phyloP scores from a whole-genome alignment of 192 early-diverging fungal species.

The Geranomyces variabilis region DNA sequence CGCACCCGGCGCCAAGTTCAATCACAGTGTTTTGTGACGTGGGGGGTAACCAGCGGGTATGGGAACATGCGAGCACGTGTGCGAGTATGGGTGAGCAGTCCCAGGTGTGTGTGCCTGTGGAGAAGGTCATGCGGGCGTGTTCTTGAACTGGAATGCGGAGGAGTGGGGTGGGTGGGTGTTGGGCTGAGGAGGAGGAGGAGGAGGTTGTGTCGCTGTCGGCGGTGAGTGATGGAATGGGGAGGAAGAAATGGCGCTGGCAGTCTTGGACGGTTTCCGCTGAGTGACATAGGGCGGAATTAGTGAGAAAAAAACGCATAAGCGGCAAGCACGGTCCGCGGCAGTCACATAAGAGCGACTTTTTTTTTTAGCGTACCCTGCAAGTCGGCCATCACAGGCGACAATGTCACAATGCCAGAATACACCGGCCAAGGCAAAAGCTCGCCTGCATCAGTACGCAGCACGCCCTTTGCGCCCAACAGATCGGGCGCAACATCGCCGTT shows the following conservation, averaged over 20 bases:
- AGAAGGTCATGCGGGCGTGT: conserved; percentile 29
- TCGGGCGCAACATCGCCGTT: not conserved
- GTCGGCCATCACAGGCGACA: not conserved
- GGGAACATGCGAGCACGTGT: not conserved
- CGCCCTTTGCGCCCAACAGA: conserved; percentile 2
- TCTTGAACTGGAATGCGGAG: conserved; percentile 19
- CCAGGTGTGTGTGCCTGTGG: conserved; percentile 31
- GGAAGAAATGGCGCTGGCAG: conserved; percentile 21
- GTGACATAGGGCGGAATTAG: not conserved
- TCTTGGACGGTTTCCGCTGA: conserved; percentile 13
- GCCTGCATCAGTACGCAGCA: conserved; percentile 2
- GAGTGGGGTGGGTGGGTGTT: no score
- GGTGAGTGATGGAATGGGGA: not conserved
- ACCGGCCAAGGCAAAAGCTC: conserved; percentile 6
- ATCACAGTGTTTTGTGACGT: conserved; percentile 12
- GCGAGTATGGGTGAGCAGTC: conserved; percentile 24
- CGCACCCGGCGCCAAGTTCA: conserved; percentile 28
- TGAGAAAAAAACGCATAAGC: not conserved
- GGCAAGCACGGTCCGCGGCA: not conserved
- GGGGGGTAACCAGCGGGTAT: conserved; percentile 4
- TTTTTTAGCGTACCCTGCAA: not conserved
- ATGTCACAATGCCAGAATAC: not conserved
- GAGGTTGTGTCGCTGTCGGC: not conserved
- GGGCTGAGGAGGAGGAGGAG: no score
- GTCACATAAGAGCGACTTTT: not conserved